Conservation (phyloP, 2,329 filamentous ascomycete species). For the Helminthosporium solani region DNA sequence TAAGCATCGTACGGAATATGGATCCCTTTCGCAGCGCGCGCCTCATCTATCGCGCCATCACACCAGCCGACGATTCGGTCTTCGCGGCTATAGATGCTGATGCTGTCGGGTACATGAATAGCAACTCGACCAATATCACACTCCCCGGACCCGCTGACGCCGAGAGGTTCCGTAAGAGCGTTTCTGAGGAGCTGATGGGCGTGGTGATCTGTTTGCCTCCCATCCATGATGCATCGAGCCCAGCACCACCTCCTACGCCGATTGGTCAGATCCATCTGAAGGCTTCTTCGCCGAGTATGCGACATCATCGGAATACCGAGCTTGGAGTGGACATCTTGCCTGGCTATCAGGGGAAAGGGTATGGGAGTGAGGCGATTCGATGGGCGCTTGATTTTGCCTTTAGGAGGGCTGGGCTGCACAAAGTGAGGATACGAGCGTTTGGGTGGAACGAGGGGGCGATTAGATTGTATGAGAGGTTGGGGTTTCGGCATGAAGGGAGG, state of each 20-base stretch:
- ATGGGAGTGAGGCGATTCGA: conserved; percentile 50
- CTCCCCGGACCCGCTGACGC: conserved; percentile 19
- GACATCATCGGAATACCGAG: conserved; percentile 47
- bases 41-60: conserved; percentile 28
- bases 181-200: conserved; percentile 23
- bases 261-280: conserved; percentile 21
- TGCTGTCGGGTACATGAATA: conserved; percentile 24
- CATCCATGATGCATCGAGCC: not conserved
- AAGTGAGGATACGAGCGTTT: conserved; percentile 45
- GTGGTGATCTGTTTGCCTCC: conserved; percentile 23
- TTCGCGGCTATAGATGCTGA: conserved; percentile 29
- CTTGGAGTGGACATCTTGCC: conserved; percentile 44
- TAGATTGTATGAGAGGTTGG: conserved; percentile 48
- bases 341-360: conserved; percentile 44
- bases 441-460: conserved; percentile 48
- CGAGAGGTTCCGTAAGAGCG: conserved; percentile 15
- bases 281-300: not conserved
- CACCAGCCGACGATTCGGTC: conserved; percentile 20
- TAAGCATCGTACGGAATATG: too few relatives aligned
- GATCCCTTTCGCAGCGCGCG: conserved; percentile 25
- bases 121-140: conserved; percentile 23
- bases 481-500: conserved; percentile 49
- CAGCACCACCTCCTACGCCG: not conserved
- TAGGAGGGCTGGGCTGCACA: conserved; percentile 46
- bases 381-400: conserved; percentile 54